These are phyloP conservation scores for Aureobasidium sp. DNA, from an alignment of 2,329 filamentous ascomycete species.

Conservation along the genomic window DNA sequence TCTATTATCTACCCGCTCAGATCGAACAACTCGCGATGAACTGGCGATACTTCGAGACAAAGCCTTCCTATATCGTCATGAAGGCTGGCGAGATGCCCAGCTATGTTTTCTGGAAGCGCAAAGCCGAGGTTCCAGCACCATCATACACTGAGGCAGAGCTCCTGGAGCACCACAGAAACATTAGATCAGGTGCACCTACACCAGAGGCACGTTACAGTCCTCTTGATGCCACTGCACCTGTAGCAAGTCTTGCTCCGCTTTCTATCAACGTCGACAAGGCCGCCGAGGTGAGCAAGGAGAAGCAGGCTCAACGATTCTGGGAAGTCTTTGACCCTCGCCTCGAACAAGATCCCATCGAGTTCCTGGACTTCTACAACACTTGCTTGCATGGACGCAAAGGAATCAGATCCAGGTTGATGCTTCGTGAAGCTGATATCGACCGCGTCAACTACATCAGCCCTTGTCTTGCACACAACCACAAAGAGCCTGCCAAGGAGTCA, in stretches of 20 bases:
- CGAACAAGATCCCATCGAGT: slow-evolving; percentile 1
- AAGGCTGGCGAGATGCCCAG: not conserved
- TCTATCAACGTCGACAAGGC: not conserved
- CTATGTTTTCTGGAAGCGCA: slow-evolving; percentile 1
- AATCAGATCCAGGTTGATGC: slow-evolving; percentile 5
- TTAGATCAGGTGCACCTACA: not conserved
- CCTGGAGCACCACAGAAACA: not conserved
- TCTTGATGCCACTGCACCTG: not conserved
- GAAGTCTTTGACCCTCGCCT: slow-evolving; percentile 3
- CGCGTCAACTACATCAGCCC: slow-evolving; percentile 9
- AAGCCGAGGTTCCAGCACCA: not conserved
- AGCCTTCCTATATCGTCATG: not conserved
- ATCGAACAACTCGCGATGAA: not conserved
- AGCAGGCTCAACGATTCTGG: not conserved
- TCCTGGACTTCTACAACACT: slow-evolving; percentile 9
- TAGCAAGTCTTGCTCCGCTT: not conserved
- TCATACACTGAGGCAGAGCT: not conserved
- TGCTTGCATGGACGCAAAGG: not conserved
- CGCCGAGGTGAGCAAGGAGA: not conserved
- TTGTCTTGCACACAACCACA: slow-evolving; percentile 7
- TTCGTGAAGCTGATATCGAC: slow-evolving; percentile 8
- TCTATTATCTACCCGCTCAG: not conserved
- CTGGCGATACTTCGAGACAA: not conserved
- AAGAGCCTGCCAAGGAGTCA: not conserved
- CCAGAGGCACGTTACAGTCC: not conserved